Percentiles rank a stretch among this genome's conserved stretches.
phyloP scores from a whole-genome alignment of 768 basidiomycete genomes.

The Boletus pseudopeckii region DNA sequence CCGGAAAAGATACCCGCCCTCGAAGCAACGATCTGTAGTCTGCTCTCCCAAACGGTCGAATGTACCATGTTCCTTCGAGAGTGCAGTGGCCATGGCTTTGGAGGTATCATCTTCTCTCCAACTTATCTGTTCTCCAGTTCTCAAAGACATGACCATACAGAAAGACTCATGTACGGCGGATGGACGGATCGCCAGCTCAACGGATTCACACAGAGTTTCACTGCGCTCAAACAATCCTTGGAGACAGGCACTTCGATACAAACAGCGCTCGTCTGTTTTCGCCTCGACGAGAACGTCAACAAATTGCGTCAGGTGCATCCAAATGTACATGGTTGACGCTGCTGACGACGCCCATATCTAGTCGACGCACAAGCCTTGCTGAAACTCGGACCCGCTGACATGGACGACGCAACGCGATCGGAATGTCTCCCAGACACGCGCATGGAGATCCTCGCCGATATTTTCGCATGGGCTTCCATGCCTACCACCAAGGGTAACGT shows the following conservation, averaged over 20 bases:
- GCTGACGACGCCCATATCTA: constrained; percentile 2
- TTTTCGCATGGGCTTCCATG: constrained; percentile 23
- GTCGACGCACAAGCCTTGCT: constrained; percentile 20
- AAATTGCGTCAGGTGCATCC: constrained; percentile 20
- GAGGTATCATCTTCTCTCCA: constrained; percentile 18
- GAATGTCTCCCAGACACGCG: constrained; percentile 33
- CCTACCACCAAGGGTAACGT: constrained; percentile 22
- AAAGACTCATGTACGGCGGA: constrained; percentile 10
- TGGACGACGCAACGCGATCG: constrained; percentile 24
- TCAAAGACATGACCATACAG: constrained; percentile 13
- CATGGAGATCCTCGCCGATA: constrained; percentile 26
- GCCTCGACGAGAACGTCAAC: constrained; percentile 26
- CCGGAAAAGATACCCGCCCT: constrained; percentile 27
- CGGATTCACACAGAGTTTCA: constrained; percentile 21
- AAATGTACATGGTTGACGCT: background rate
- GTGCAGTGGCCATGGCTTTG: constrained; percentile 34
- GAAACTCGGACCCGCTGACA: constrained; percentile 29
- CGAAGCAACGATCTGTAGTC: constrained; percentile 24
- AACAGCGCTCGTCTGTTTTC: constrained; percentile 26
- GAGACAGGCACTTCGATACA: constrained; percentile 26
- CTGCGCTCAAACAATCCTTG: constrained; percentile 25
- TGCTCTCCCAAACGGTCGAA: constrained; percentile 35
- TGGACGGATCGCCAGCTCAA: constrained; percentile 22
- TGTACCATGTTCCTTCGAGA: constrained; percentile 37
- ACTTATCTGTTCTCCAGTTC: background rate